Base-by-base conservation (phyloP, 2,329 filamentous ascomycete genomes). In the Fusarium oligoseptatum region DNA sequence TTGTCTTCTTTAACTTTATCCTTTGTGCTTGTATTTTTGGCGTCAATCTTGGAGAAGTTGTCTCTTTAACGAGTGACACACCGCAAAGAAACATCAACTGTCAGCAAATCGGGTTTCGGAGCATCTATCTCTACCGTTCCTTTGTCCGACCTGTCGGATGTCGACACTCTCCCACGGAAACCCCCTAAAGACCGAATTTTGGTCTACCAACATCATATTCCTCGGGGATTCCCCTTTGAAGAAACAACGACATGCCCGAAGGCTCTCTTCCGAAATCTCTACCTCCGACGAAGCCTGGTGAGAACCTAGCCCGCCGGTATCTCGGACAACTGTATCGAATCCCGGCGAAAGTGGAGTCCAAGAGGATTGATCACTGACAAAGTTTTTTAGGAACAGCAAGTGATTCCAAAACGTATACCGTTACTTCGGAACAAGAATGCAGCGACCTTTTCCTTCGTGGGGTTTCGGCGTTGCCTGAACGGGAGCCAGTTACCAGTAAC, bases 371-470 rank as follows among this genome's bases (percentile, higher is more conserved):
- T n/a, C 34, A 8, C 24, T 69, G 34, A 64, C 6, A 27, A 12
- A 0, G n/a, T 14, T 22, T 29, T 45, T 1, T 15, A 73, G 69
- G 29, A 27, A 66, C 36, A 34, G 15, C 17, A 20, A 58, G 41
- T 12, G 6, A 32, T 7, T 61, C 76, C 5, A 20, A 56, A 4
- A 63, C 60, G 0, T 67, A 77, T 9, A 58, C 65, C 0, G 60
- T 80, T 7, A 77, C 60, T 3, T 80, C 79, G 4, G 79, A 80
- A 56, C 67, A 76, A 9, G 80, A 81, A 9, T 81, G 77, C 15
- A 55, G 57, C 7, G 67, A 77, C 0, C 67, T 80, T 3, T 61
- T 81, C 0, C 69, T 75, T 4, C 66, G 72, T 22, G 80, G 80
- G 5, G 36, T 81, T 4, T 68, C 68, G 6, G 76, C 78, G 3